Evolutionary conservation across 371 early-diverging fungal species (phyloP).

Genomic region (Vairimorpha necatrix): DNA sequence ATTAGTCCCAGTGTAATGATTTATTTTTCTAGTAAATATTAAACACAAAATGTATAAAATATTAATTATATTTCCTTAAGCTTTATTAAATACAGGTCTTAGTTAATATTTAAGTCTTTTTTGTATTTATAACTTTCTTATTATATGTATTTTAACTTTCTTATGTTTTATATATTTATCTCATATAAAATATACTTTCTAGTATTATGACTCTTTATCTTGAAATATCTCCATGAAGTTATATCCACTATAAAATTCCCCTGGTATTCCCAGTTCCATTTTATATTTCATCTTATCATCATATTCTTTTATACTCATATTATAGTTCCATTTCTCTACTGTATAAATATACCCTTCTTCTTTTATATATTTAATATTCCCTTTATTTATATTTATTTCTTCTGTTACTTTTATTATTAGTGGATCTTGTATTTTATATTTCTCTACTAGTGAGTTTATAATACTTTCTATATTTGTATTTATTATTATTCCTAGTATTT

Average conservation of each 20-base stretch:
- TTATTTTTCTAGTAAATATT: too few relatives aligned
- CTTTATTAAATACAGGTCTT: too few relatives aligned
- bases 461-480: background rate
- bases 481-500: conserved; percentile 12
- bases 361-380: background rate
- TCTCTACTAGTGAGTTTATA: background rate
- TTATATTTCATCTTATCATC: conserved; percentile 19
- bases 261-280: conserved; percentile 13
- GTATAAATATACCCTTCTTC: background rate
- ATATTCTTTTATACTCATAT: conserved; percentile 5
- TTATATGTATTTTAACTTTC: too few relatives aligned
- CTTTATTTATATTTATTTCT: background rate
- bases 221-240: background rate
- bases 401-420: background rate
- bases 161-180: too few relatives aligned
- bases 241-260: conserved; percentile 35
- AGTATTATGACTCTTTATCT: background rate
- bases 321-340: conserved; percentile 44
- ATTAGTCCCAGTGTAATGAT: too few relatives aligned
- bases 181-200: too few relatives aligned
- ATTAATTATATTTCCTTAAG: too few relatives aligned
- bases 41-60: too few relatives aligned
- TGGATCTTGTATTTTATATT: conserved; percentile 7
- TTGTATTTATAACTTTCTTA: too few relatives aligned
- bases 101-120: too few relatives aligned